Evolutionary conservation across 208 protist species (phyloP).

Genomic region (Endotrypanum monterogeii): DNA sequence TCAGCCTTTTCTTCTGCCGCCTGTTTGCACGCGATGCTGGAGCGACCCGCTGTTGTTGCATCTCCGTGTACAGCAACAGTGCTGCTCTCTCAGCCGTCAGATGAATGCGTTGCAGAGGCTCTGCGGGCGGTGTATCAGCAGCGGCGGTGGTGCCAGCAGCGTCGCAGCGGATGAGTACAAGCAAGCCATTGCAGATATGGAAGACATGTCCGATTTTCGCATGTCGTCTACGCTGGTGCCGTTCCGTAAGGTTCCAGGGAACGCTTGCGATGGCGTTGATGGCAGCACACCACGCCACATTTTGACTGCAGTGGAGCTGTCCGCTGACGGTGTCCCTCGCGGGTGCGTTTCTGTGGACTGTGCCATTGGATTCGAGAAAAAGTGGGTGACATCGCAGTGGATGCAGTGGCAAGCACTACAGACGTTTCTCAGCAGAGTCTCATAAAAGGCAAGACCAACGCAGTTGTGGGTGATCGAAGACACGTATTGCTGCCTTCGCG

Average conservation of each 20-base stretch:
- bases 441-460: slow-evolving; percentile 7
- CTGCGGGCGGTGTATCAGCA: slow-evolving; percentile 46
- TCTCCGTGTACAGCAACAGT: slow-evolving; percentile 28
- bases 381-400: slow-evolving; percentile 41
- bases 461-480: background rate
- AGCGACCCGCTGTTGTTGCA: slow-evolving; percentile 30
- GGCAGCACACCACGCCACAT: slow-evolving; percentile 16
- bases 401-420: slow-evolving; percentile 55
- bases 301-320: slow-evolving; percentile 15
- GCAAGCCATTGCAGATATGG: slow-evolving; percentile 28
- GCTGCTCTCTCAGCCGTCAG: slow-evolving; percentile 17
- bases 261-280: slow-evolving; percentile 4
- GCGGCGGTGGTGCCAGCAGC: slow-evolving; percentile 24
- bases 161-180: slow-evolving; percentile 6
- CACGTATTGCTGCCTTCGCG: background rate
- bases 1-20: slow-evolving; percentile 16
- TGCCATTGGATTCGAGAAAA: slow-evolving; percentile 67
- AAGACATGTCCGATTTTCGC: slow-evolving; percentile 33
- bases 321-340: slow-evolving; percentile 17
- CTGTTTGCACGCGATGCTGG: slow-evolving; percentile 52
- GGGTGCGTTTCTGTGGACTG: slow-evolving; percentile 77
- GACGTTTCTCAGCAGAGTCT: slow-evolving; percentile 28
- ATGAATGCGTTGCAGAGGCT: slow-evolving; percentile 24
- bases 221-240: background rate
- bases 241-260: background rate